These are phyloP conservation scores for Diddensiella caesifluorescens DNA, from an alignment of 805 yeast genomes.

Conservation along the genomic window DNA sequence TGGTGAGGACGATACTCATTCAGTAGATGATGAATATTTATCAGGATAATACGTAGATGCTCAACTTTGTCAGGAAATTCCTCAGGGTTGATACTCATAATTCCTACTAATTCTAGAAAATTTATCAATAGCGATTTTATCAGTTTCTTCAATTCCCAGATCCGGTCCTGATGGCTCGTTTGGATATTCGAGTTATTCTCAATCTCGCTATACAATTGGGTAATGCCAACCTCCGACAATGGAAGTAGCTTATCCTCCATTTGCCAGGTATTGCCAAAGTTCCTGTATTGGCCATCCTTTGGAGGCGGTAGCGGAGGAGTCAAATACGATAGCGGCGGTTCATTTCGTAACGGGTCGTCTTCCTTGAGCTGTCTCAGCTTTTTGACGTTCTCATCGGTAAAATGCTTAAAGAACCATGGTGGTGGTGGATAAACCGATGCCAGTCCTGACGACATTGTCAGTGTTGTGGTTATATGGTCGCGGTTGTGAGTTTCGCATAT, in stretches of 20 bases:
- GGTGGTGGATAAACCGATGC: conserved; percentile 92
- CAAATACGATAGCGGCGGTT: conserved; percentile 20
- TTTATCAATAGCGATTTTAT: conserved; percentile 73
- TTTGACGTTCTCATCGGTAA: conserved; percentile 40
- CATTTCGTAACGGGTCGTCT: not conserved
- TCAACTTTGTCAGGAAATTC: conserved; percentile 61
- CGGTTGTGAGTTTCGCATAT: not conserved
- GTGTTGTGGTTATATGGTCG: too few relatives aligned
- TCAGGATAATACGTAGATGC: conserved; percentile 68
- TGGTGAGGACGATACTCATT: conserved; percentile 96
- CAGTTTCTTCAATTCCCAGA: conserved; percentile 72
- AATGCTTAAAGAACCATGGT: conserved; percentile 72
- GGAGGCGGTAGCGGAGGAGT: conserved; percentile 34
- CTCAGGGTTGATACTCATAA: conserved; percentile 68
- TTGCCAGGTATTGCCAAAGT: conserved; percentile 90
- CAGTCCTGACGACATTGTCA: conserved; percentile 31
- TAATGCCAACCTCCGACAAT: conserved; percentile 68
- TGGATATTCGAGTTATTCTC: conserved; percentile 26
- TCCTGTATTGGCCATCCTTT: conserved; percentile 51
- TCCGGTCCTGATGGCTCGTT: conserved; percentile 47
- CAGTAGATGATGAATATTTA: conserved; percentile 85
- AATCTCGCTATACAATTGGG: conserved; percentile 52
- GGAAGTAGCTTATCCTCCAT: conserved; percentile 67
- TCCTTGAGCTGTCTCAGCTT: conserved; percentile 4
- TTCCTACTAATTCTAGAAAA: conserved; percentile 76